Base-by-base conservation (phyloP, 179 eudicot species). In the Monotropa hypopitys region DNA sequence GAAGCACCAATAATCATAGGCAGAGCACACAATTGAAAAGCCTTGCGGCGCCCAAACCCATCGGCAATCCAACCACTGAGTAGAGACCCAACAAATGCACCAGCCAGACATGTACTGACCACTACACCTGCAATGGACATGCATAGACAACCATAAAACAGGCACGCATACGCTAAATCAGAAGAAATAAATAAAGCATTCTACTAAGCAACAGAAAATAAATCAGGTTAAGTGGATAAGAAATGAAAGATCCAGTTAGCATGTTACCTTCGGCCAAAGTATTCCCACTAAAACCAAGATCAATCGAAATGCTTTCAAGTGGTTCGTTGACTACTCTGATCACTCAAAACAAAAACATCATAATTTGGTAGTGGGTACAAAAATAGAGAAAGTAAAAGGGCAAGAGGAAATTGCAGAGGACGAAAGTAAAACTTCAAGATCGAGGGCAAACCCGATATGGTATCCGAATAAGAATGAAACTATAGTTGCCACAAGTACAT, bases 291-390 rank as follows among this genome's bases (percentile, higher is more conserved):
- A 94, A 94, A 78, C 92, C 92, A 77, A 94, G 93, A 84, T 92
- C 98, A 26, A 83, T 7, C 4, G 98, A 88, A 73, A 92, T 94
- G 84, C 90, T 92, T 82, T 94, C 96, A 23, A 94, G 84, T 8
- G 97, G 88, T 38, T 90, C 96, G 80, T 94, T 94, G 56, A 94
- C 94, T 62, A 94, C 97, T 81, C 98, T 94, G 87, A 85, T 81
- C 43, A 70, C 75, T 53, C n/a, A 32, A 45, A 79, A 56, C 43
- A 76, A 47, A 75, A 57, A 59, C 40, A 16, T 79, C 32, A 35
- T 8, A 78, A 50, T 74, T 73, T 23, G 26, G 5, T 18, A 53
- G 51, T 20, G 6, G 21, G 61, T 3, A 45, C 57, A 1, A 26
- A 32, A 16, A 1, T 0, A 15, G 18, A 82, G 16, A 78, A 66